Evolutionary conservation across 805 yeast genomes (phyloP).

Genomic region (Starmera pachycereana): DNA sequence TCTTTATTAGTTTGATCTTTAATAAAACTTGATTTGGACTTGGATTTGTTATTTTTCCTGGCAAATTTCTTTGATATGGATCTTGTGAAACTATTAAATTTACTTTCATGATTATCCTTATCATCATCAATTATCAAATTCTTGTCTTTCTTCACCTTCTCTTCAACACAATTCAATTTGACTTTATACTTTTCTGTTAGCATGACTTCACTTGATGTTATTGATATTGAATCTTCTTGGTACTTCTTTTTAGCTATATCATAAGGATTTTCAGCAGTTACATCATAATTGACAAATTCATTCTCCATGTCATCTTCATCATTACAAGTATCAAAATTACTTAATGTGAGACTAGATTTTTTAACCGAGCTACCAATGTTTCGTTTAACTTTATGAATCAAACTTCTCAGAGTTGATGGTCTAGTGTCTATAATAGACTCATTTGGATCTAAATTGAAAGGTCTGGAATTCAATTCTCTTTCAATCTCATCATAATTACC

Average conservation of each 20-base stretch:
- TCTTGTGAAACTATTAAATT: too few relatives aligned
- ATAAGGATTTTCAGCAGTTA: slow-evolving; percentile 9
- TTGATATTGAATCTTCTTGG: slow-evolving; percentile 4
- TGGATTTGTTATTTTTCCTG: too few relatives aligned
- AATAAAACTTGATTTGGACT: too few relatives aligned
- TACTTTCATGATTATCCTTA: too few relatives aligned
- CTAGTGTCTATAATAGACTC: not conserved
- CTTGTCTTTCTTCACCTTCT: too few relatives aligned
- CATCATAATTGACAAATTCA: not conserved
- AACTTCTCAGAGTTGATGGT: not conserved
- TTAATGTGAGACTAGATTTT: slow-evolving; percentile 10
- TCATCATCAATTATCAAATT: too few relatives aligned
- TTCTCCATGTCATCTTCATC: slow-evolving; percentile 5
- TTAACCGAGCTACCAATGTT: slow-evolving; percentile 6
- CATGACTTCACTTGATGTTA: slow-evolving; percentile 4
- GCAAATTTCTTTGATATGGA: too few relatives aligned
- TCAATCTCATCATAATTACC: slow-evolving; percentile 11
- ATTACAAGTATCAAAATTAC: not conserved
- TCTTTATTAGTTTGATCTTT: too few relatives aligned
- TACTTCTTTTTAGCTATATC: slow-evolving; percentile 7
- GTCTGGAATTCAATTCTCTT: slow-evolving; percentile 16
- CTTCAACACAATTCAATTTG: not conserved
- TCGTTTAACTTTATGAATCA: slow-evolving; percentile 1
- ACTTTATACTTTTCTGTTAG: slow-evolving; percentile 1
- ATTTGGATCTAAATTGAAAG: slow-evolving; percentile 12